Evolutionary conservation across 306 rosid genomes (phyloP), one percentile per base, ranked within the genome.

Genomic region (Cicer bijugum): DNA sequence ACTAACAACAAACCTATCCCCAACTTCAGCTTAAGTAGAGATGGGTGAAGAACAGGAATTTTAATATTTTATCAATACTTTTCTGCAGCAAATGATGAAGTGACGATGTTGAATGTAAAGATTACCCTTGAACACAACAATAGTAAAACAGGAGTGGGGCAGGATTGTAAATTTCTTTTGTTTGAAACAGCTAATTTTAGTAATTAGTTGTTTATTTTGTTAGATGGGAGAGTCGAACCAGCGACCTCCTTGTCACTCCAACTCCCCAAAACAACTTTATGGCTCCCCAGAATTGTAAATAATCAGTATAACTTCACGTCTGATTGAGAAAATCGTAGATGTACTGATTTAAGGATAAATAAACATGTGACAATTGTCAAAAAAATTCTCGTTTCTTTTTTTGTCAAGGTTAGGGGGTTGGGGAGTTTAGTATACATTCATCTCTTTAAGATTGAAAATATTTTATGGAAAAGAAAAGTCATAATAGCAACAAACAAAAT

Each of bases 1-100:
- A 40, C 55, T 40, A 35, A 74, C 59, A 77, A 68, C 53, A 77
- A 76, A 59, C 68, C 44, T 45, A 62, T 80, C 44, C 51, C 67
- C 61, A 33, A 57, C 60, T 58, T 63, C 61, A 38, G 43, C 71
- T 55, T 14, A 68, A 48, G 48, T 11, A 67, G 17, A 73, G 59
- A 80, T 16, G 57, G 62, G 52, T 53, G 70, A 19, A 66, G 59
- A 43, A 48, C 44, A 39, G 48, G n/a, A 51, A 38, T 57, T 14
- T 9, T 37, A 51, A 23, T 23, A 23, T 23, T 23, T 23, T 23
- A 23, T 52, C 35, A 58, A 71, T 71, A 33, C 33, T 51, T 75
- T 69, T 47, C 9, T 5, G 15, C 4, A 55, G 73, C 51, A 74
- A 78, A 52, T 16, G 12, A 20, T 16, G 45, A 69, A 23, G 39